These are phyloP conservation scores for Populus euphratica DNA, from an alignment of 345 rosid species.

Conservation along the genomic window DNA sequence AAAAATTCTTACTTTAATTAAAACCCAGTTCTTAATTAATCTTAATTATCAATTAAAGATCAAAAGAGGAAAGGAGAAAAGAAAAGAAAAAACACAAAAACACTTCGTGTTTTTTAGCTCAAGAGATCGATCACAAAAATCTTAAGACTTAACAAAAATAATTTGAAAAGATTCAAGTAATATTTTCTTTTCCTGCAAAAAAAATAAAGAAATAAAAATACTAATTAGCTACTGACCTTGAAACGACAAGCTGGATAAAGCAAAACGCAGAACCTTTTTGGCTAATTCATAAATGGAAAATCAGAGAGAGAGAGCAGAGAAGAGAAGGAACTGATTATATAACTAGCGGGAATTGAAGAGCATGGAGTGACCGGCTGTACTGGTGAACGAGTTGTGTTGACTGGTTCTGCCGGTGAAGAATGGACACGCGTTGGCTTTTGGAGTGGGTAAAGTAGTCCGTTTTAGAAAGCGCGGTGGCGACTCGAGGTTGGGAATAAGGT, in stretches of 20 bases:
- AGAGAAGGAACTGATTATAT: constrained; percentile 34
- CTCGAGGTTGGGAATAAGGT: constrained; percentile 14
- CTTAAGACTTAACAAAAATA: neutral
- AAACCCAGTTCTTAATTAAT: neutral
- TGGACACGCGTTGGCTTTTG: constrained; percentile 28
- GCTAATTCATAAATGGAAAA: constrained; percentile 11
- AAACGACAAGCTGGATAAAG: constrained; percentile 32
- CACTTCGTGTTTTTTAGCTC: constrained; percentile 5
- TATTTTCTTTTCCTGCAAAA: neutral
- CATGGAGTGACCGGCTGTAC: constrained; percentile 38
- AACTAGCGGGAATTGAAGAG: constrained; percentile 48
- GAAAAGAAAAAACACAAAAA: constrained; percentile 4
- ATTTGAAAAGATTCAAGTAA: neutral
- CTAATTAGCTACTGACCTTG: constrained; percentile 32
- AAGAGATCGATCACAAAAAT: constrained; percentile 27
- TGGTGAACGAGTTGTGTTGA: constrained; percentile 15
- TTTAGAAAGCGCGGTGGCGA: constrained; percentile 33
- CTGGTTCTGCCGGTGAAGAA: constrained; percentile 11
- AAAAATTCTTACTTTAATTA: constrained; percentile 12
- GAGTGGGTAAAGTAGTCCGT: constrained; percentile 20
- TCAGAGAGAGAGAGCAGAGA: neutral
- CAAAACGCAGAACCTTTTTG: constrained; percentile 29
- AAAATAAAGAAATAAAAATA: neutral
- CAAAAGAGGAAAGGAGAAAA: constrained; percentile 23
- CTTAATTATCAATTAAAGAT: neutral